Percentiles rank a stretch among this genome's conserved stretches.
Conservation (phyloP, 139 green algal species). For the Pleodorina starrii region DNA sequence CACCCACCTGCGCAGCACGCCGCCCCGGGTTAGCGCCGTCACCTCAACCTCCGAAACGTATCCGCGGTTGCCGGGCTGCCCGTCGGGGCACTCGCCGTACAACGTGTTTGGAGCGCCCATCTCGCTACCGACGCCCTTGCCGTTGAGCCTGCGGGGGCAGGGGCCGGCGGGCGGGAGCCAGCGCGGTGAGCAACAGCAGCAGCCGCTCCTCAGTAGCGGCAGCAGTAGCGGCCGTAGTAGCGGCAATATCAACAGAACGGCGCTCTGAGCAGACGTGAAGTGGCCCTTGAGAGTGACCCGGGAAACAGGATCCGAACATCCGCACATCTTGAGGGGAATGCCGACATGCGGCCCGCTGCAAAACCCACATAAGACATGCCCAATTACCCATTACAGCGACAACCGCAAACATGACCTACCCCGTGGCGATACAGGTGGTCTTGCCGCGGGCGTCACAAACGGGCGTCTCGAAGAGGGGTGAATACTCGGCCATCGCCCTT, state of each 20-base stretch:
- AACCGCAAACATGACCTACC: background rate
- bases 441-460: constrained; percentile 4
- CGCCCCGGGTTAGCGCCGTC: background rate
- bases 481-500: constrained; percentile 26
- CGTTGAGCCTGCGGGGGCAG: background rate
- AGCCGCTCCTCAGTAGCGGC: too few relatives aligned
- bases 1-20: constrained; percentile 2
- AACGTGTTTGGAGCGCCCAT: constrained; percentile 13
- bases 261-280: background rate
- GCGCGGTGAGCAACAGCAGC: background rate
- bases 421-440: background rate
- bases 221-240: background rate
- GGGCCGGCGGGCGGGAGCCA: background rate
- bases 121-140: constrained; percentile 22
- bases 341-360: background rate
- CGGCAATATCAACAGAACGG: background rate
- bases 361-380: background rate
- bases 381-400: background rate
- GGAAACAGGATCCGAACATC: background rate
- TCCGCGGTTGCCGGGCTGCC: background rate
- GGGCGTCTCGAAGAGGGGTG: background rate
- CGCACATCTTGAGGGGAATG: background rate
- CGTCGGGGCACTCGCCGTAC: constrained; percentile 41
- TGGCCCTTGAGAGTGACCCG: background rate
- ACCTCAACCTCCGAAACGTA: background rate